Evolutionary conservation across 177 flowering plant species (phyloP).

Genomic region (Telopea speciosissima): DNA sequence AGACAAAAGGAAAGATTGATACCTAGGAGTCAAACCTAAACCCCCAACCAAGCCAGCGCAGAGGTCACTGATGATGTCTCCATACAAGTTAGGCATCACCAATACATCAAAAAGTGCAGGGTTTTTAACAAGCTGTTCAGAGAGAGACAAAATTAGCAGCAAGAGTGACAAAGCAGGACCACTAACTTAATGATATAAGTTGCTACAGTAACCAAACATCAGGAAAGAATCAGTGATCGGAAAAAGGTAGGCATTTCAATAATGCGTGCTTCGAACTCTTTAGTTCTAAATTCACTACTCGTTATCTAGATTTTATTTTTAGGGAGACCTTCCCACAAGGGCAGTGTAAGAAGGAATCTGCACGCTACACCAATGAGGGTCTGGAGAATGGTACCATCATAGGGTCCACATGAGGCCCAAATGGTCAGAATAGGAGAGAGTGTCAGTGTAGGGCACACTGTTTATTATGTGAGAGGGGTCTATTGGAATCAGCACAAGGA

Average conservation of each 20-base stretch:
- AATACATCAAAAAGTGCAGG: slow-evolving; percentile 94
- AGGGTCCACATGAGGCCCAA: no score
- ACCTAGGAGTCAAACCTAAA: slow-evolving; percentile 96
- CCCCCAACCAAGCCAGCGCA: slow-evolving; percentile 99
- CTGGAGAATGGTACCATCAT: no score
- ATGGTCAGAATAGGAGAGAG: no score
- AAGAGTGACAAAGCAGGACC: not conserved
- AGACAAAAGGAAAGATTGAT: slow-evolving; percentile 4
- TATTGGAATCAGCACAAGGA: no score
- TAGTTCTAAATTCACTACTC: no score
- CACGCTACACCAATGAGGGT: no score
- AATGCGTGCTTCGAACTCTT: not conserved
- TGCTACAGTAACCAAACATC: not conserved
- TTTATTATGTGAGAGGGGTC: no score
- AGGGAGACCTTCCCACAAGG: no score
- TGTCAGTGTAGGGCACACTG: no score
- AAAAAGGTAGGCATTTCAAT: not conserved
- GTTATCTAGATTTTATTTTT: no score
- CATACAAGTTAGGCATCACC: slow-evolving; percentile 99
- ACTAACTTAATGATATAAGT: no score
- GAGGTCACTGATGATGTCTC: slow-evolving; percentile 97
- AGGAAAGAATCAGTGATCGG: not conserved
- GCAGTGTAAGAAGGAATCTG: no score
- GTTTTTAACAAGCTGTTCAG: slow-evolving; percentile 87
- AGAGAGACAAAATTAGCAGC: slow-evolving; percentile 4